These are phyloP conservation scores for Echeveria elegans DNA, from an alignment of 164 flowering plant genomes.

Conservation along the genomic window DNA sequence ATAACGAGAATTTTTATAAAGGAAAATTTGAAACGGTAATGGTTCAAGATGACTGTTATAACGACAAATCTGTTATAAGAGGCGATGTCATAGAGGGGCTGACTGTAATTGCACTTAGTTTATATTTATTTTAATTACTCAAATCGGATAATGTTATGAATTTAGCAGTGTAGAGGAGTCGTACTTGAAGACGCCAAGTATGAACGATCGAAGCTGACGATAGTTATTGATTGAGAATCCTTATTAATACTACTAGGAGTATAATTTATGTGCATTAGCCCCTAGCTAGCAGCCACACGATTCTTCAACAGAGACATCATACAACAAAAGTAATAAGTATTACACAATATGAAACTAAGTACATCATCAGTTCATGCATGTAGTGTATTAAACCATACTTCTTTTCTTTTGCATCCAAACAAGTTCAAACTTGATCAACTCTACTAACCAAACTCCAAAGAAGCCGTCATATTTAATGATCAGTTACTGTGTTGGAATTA, in stretches of 20 bases:
- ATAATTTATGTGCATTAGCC: no score
- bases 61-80: no score
- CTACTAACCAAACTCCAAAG: not conserved
- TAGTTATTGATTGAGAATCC: not conserved
- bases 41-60: no score
- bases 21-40: no score
- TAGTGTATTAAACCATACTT: not conserved
- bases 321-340: not conserved
- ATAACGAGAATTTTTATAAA: no score
- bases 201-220: not conserved
- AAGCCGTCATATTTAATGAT: no score
- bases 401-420: not conserved
- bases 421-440: not conserved
- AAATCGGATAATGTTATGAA: no score
- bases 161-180: not conserved
- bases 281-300: not conserved
- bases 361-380: not conserved
- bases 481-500: no score
- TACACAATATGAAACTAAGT: not conserved
- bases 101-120: no score
- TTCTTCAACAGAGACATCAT: not conserved
- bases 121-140: no score
- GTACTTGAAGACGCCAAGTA: not conserved
- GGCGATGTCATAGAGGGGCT: no score
- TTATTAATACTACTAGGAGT: no score